Conservation (phyloP, 176 grass and related monocot genomes). For the Juncus inflexus region DNA sequence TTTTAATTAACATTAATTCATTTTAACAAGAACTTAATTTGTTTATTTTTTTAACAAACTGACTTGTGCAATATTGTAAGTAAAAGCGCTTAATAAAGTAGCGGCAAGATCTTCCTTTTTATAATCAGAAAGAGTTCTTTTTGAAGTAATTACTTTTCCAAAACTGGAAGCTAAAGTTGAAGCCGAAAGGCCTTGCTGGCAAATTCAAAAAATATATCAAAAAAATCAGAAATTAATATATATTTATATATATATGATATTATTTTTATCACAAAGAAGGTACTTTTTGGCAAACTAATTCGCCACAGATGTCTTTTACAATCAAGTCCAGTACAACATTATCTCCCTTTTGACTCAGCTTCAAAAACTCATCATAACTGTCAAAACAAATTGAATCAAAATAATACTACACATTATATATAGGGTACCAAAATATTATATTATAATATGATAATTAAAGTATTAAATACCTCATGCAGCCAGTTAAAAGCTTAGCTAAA, state of each 20-base stretch:
- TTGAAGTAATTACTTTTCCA: slow-evolving; percentile 93
- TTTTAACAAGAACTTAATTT: neutral
- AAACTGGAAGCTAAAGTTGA: slow-evolving; percentile 98
- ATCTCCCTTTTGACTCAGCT: slow-evolving; percentile 93
- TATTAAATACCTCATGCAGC: slow-evolving; percentile 58
- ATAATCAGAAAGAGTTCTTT: slow-evolving; percentile 74
- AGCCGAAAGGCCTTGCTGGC: slow-evolving; percentile 92
- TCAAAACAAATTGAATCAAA: slow-evolving; percentile 41
- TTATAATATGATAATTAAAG: neutral
- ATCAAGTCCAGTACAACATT: slow-evolving; percentile 95
- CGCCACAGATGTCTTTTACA: slow-evolving; percentile 98
- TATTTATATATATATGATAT: slow-evolving; percentile 1
- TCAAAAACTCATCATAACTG: slow-evolving; percentile 98
- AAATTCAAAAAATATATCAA: slow-evolving; percentile 31
- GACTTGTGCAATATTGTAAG: slow-evolving; percentile 98
- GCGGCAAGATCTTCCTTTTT: slow-evolving; percentile 80
- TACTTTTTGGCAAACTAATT: slow-evolving; percentile 92
- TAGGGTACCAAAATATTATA: neutral
- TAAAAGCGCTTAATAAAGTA: slow-evolving; percentile 91
- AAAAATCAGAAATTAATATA: slow-evolving; percentile 5
- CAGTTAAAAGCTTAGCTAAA: slow-evolving; percentile 95
- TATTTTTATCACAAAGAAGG: slow-evolving; percentile 13
- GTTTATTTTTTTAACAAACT: slow-evolving; percentile 2
- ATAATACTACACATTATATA: neutral
- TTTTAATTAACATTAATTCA: slow-evolving; percentile 1